Conservation (phyloP, 140 eudicot genomes). For the Anethum foeniculum region DNA sequence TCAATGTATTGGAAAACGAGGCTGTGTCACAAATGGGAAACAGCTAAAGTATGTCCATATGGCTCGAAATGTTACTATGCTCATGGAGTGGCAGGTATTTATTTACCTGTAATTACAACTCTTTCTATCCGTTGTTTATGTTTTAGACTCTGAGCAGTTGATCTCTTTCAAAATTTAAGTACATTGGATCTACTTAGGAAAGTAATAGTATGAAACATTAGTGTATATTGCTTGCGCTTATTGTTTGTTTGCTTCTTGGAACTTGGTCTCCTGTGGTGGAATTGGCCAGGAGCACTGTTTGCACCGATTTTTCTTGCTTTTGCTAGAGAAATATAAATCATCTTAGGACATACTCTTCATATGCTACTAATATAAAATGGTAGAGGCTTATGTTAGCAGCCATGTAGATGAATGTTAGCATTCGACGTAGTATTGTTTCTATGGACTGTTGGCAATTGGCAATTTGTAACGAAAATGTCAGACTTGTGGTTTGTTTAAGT, state of each 20-base stretch:
- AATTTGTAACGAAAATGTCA: background rate
- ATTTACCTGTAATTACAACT: background rate
- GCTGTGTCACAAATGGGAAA: constrained; percentile 50
- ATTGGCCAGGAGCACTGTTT: background rate
- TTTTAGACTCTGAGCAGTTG: background rate
- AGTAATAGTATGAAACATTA: background rate
- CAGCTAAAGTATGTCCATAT: constrained; percentile 33
- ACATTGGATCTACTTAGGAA: background rate
- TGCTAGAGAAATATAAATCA: background rate
- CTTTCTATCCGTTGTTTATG: background rate
- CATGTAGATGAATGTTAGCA: background rate
- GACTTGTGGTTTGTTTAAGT: background rate
- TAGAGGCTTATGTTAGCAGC: background rate
- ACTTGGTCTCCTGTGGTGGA: background rate
- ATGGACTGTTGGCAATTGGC: background rate
- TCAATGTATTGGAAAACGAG: constrained; percentile 28
- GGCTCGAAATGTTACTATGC: constrained; percentile 47
- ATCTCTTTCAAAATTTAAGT: background rate
- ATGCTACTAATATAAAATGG: background rate
- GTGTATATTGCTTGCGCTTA: background rate
- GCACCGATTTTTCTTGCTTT: background rate
- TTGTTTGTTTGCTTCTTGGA: background rate
- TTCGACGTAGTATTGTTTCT: background rate
- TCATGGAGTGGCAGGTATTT: constrained; percentile 66
- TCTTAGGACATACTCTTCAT: background rate